Percentiles rank a stretch among this genome's conserved stretches.
Conservation (phyloP, 345 rosid genomes). For the Cardiospermum halicacabum region DNA sequence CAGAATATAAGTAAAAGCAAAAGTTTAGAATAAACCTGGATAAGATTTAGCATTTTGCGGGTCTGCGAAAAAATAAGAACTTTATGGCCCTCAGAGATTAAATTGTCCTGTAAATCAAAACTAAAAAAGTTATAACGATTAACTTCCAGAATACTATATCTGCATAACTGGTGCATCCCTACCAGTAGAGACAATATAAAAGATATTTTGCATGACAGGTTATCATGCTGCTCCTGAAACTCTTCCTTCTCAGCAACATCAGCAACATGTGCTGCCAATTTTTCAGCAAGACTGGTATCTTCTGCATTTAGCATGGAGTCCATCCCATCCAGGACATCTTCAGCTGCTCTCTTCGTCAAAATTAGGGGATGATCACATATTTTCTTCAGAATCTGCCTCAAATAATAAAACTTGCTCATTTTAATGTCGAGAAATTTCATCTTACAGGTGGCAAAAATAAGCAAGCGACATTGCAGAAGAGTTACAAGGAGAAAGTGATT, state of each 20-base stretch:
- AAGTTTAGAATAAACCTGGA: conserved; percentile 62
- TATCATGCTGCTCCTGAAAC: conserved; percentile 73
- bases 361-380: conserved; percentile 82
- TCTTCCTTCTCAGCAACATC: conserved; percentile 67
- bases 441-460: neutral
- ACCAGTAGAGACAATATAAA: conserved; percentile 82
- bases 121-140: conserved; percentile 15
- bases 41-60: conserved; percentile 91
- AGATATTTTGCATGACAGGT: conserved; percentile 87
- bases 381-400: conserved; percentile 88
- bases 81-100: conserved; percentile 89
- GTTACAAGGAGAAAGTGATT: no score
- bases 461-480: neutral
- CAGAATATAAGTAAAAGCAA: conserved; percentile 4
- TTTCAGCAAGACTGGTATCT: conserved; percentile 79
- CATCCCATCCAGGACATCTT: conserved; percentile 90
- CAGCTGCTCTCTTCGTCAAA: conserved; percentile 78
- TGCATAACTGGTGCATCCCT: conserved; percentile 21
- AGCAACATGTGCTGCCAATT: conserved; percentile 85
- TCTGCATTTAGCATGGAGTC: conserved; percentile 68
- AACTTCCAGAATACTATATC: conserved; percentile 13
- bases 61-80: conserved; percentile 96
- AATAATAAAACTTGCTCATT: conserved; percentile 1
- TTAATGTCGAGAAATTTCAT: neutral
- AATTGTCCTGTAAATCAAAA: conserved; percentile 45